These are phyloP conservation scores for Dactylorhiza incarnata DNA, from an alignment of 106 monocot genomes.

Conservation along the genomic window DNA sequence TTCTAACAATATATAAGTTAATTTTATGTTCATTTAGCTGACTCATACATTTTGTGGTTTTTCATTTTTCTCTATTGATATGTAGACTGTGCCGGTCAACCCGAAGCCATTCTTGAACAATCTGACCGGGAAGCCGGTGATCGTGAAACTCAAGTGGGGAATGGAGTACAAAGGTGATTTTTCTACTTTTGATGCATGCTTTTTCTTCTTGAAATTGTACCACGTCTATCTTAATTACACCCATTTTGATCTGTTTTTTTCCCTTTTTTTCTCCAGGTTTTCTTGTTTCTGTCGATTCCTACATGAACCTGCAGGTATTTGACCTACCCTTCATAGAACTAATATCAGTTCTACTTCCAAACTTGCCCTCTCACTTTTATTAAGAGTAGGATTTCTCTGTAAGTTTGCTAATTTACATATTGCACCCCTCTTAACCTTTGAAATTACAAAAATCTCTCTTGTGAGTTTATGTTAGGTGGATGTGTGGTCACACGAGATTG, in stretches of 20 bases:
- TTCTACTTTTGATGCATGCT: not conserved
- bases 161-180: slow-evolving; percentile 94
- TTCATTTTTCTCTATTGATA: not conserved
- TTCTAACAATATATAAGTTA: not conserved
- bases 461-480: too few relatives aligned
- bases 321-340: not conserved
- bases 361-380: not conserved
- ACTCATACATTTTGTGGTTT: not conserved
- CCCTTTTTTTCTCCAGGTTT: slow-evolving; percentile 38
- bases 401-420: too few relatives aligned
- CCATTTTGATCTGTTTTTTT: not conserved
- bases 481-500: too few relatives aligned
- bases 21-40: not conserved
- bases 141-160: slow-evolving; percentile 95
- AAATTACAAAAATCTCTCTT: too few relatives aligned
- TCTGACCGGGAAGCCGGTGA: slow-evolving; percentile 90
- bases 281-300: slow-evolving; percentile 96
- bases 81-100: slow-evolving; percentile 87
- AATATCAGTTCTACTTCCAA: not conserved
- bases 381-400: too few relatives aligned
- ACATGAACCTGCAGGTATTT: slow-evolving; percentile 92
- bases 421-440: too few relatives aligned
- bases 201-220: not conserved
- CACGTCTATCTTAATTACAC: not conserved
- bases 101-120: slow-evolving; percentile 96